Conservation (phyloP, 495 filamentous ascomycete genomes). For the Arthonia radiata region DNA sequence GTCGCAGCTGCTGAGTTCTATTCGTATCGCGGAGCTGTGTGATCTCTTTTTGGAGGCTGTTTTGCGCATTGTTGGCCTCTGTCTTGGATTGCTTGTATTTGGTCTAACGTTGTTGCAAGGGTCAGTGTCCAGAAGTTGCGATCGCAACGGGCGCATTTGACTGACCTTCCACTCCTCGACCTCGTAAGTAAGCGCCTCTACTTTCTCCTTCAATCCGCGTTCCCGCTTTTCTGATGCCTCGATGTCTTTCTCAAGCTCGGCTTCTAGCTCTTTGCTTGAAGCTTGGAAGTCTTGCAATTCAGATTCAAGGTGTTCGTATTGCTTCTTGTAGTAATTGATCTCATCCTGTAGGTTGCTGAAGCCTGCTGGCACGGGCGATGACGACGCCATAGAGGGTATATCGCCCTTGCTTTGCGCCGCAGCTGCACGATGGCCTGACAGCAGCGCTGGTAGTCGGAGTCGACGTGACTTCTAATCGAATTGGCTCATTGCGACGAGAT, state of each 20-base stretch:
- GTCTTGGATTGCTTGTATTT: constrained; percentile 91
- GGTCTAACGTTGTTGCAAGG: constrained; percentile 28
- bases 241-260: constrained; percentile 87
- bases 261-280: constrained; percentile 79
- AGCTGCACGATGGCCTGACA: too few relatives aligned
- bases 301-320: constrained; percentile 78
- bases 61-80: constrained; percentile 63
- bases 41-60: constrained; percentile 80
- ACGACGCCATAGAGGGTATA: too few relatives aligned
- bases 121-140: constrained; percentile 1
- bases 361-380: too few relatives aligned
- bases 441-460: too few relatives aligned
- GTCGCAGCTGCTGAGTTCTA: constrained; percentile 50
- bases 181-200: constrained; percentile 60
- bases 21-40: constrained; percentile 68
- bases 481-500: too few relatives aligned
- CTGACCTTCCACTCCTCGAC: constrained; percentile 96
- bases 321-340: constrained; percentile 76
- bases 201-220: constrained; percentile 59
- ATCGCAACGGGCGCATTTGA: constrained; percentile 1
- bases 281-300: constrained; percentile 88
- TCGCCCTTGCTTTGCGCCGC: too few relatives aligned
- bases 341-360: too few relatives aligned
- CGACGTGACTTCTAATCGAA: too few relatives aligned
- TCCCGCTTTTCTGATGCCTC: constrained; percentile 90